These are phyloP conservation scores for Termitomyces eurrhizus DNA, from an alignment of 768 basidiomycete genomes.

Conservation along the genomic window DNA sequence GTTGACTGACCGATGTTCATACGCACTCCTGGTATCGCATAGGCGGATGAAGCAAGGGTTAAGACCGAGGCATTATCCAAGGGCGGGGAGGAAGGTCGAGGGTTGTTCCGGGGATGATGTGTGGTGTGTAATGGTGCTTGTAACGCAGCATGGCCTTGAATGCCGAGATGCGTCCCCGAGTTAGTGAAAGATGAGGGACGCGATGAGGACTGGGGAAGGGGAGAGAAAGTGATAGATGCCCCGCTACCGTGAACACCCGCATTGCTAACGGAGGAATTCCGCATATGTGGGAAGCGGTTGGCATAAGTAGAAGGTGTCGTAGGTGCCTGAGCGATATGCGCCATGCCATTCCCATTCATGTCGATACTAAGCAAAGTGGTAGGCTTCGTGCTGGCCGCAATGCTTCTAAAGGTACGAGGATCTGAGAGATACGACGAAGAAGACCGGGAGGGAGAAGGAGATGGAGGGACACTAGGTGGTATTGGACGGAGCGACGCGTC, in stretches of 20 bases:
- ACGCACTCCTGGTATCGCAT: slow-evolving; percentile 64
- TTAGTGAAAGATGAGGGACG: slow-evolving; percentile 40
- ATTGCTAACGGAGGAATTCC: slow-evolving; percentile 46
- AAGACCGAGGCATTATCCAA: slow-evolving; percentile 89
- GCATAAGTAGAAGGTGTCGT: slow-evolving; percentile 50
- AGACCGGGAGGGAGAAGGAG: slow-evolving; percentile 80
- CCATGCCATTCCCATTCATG: slow-evolving; percentile 73
- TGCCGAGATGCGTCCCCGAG: slow-evolving; percentile 21
- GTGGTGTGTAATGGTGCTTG: slow-evolving; percentile 87
- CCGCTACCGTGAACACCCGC: slow-evolving; percentile 42
- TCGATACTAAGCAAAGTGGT: slow-evolving; percentile 94
- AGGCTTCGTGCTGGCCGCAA: slow-evolving; percentile 88
- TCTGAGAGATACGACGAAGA: slow-evolving; percentile 83
- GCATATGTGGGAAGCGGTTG: slow-evolving; percentile 56
- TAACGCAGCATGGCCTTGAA: slow-evolving; percentile 21
- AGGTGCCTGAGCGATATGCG: slow-evolving; percentile 88
- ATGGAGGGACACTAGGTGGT: slow-evolving; percentile 84
- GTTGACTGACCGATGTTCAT: slow-evolving; percentile 41
- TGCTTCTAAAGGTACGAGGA: slow-evolving; percentile 76
- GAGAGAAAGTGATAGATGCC: slow-evolving; percentile 70
- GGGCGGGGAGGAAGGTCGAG: slow-evolving; percentile 87
- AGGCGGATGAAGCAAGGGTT: slow-evolving; percentile 92
- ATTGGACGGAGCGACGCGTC: slow-evolving; percentile 90
- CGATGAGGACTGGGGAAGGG: slow-evolving; percentile 50
- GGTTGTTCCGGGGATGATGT: slow-evolving; percentile 96